Conservation (phyloP, 371 early-diverging fungal genomes). For the Rhizopus microsporus region DNA sequence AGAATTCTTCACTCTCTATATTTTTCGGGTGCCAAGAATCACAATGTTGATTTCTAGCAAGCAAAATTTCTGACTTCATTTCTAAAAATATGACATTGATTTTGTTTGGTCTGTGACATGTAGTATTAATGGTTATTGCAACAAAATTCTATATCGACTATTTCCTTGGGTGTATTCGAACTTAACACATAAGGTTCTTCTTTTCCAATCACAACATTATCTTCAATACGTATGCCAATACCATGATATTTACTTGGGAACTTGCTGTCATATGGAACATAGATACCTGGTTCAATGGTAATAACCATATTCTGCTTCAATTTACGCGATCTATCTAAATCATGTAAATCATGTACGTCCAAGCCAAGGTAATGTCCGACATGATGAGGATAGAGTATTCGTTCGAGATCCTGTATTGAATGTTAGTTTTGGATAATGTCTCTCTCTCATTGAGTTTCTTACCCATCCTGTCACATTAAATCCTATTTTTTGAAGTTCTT, state of each 20-base stretch:
- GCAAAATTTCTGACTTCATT: neutral
- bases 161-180: slow-evolving; percentile 81
- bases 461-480: slow-evolving; percentile 59
- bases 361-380: slow-evolving; percentile 94
- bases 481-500: slow-evolving; percentile 69
- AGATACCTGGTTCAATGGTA: slow-evolving; percentile 96
- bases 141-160: slow-evolving; percentile 85
- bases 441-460: slow-evolving; percentile 5
- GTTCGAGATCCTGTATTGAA: slow-evolving; percentile 61
- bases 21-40: no score
- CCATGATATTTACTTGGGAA: slow-evolving; percentile 87
- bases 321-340: slow-evolving; percentile 68
- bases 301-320: slow-evolving; percentile 86
- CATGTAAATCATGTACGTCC: slow-evolving; percentile 91
- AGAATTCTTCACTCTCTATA: no score
- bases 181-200: slow-evolving; percentile 74
- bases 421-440: neutral
- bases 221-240: slow-evolving; percentile 96
- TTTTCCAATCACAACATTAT: slow-evolving; percentile 83
- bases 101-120: no score
- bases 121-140: slow-evolving; percentile 33
- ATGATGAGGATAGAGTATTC: slow-evolving; percentile 90
- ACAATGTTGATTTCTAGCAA: no score
- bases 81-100: no score
- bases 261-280: slow-evolving; percentile 77